Base-by-base conservation (phyloP, 371 early-diverging fungal species). In the Entomophthora muscae region DNA sequence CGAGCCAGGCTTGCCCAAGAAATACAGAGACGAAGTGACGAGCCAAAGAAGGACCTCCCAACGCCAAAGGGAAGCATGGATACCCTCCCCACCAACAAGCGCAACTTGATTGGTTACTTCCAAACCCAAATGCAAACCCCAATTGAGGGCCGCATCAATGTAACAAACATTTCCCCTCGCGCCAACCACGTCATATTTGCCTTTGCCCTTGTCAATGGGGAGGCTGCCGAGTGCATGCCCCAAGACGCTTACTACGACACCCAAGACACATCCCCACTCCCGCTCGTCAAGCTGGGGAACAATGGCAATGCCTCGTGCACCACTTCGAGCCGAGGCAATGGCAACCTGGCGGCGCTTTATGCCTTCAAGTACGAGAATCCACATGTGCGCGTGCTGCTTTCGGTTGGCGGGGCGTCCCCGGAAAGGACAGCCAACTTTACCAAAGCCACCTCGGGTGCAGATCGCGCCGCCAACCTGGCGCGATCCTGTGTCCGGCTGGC, bases 81-180 rank as follows among this genome's bases (percentile, higher is more conserved):
- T n/a, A n/a, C n/a, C n/a, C n/a, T n/a, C n/a, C n/a, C n/a, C n/a
- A n/a, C n/a, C n/a, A n/a, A n/a, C n/a, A n/a, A n/a, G n/a, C 31
- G 59, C 12, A n/a, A 2, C 24, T n/a, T 59, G 59, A 59, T 59
- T 32, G 59, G 59, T 13, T 59, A 59, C 24, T 59, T 32, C 33
- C 2, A 22, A 2, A 32, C 59, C 2, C 59, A 59, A 32, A 32
- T n/a, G 1, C 59, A 59, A 32, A 59, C 59, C 12, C 28, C 22
- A 32, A 7, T 59, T 10, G 59, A 10, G 42, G 59, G 23, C 31
- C 3, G 59, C 3, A 59, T 59, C 13, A 59, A 59, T 27, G 59
- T 59, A 13, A 32, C 30, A 22, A 3, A 59, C 13, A 33, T 59
- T 7, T 59, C 59, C 2, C 12, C 59, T 3, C 30, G 26, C 17